Base-by-base conservation (phyloP, 345 rosid genomes). In the Arabis hirsuta region DNA sequence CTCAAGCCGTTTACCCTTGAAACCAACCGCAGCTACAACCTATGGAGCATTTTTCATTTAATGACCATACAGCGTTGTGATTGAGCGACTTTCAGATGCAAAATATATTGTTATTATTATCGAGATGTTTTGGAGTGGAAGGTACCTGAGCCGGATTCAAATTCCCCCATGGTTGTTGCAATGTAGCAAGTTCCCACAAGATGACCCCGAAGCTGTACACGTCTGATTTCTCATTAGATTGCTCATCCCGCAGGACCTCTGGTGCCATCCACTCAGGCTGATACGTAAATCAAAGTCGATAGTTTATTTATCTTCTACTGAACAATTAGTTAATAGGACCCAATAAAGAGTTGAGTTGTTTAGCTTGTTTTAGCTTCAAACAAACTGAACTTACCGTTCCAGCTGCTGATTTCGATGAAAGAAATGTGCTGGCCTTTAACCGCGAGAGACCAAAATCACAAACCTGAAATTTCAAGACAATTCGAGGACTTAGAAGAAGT, bases 231-330 rank as follows among this genome's bases (percentile, higher is more conserved):
- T 94, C 98, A 72, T 94, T 94, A 61, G 98, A 94, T 67, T 85
- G 97, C 78, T 94, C 98, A 73, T 94, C 98, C 26, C 98, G 86
- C 9, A 94, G 88, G 66, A 94, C 98, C 85, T 94, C 98, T 44
- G 98, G 98, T 72, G 98, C 98, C 98, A 94, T 94, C 98, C 98
- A 94, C 81, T 91, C 98, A 52, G 98, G 97, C 98, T 94, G 80
- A 73, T 55, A 78, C 38, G 9, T 34, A 0, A 1, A 75, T 19
- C 61, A 72, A 31, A 73, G 38, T 34, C 60, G 13, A 3, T 29
- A 11, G 12, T 12, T 51, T 41, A 44, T 60, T 60, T 24, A 57
- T 20, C 52, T 58, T 70, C 20, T 45, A 55, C 16, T 29, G 12
- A 29, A 52, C 41, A 53, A 57, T 22, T 0, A 39, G 42, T 22